These are phyloP conservation scores for Tulasnella sp. DNA, from an alignment of 768 basidiomycete genomes.

Conservation along the genomic window DNA sequence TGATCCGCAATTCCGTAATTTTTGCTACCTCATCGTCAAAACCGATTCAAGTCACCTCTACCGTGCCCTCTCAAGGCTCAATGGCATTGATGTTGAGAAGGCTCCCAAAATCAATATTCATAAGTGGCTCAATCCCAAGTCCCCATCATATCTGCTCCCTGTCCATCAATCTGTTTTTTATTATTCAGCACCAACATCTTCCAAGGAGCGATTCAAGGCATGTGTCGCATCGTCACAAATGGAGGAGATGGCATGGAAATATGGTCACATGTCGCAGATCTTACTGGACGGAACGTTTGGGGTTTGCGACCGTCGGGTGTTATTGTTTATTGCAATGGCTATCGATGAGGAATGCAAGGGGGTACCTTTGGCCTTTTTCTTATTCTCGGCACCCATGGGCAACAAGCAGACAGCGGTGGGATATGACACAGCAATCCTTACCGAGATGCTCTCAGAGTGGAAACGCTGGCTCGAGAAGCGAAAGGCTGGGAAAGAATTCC, in stretches of 20 bases:
- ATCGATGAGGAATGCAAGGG: slow-evolving; percentile 7
- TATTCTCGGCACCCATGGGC: slow-evolving; percentile 10
- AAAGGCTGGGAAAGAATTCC: slow-evolving; percentile 18
- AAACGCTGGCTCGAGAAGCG: slow-evolving; percentile 16
- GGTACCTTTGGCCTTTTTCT: slow-evolving; percentile 7
- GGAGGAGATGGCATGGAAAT: slow-evolving; percentile 36
- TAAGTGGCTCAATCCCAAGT: slow-evolving; percentile 22
- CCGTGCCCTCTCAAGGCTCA: neutral
- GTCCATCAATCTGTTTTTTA: slow-evolving; percentile 11
- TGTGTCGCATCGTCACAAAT: slow-evolving; percentile 32
- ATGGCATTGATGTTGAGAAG: slow-evolving; percentile 5
- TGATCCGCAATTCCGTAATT: slow-evolving; percentile 12
- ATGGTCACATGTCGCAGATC: slow-evolving; percentile 19
- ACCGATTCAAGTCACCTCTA: slow-evolving; percentile 16
- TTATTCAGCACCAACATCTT: slow-evolving; percentile 22
- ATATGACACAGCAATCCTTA: slow-evolving; percentile 21
- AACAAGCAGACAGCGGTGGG: slow-evolving; percentile 10
- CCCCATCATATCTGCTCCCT: neutral
- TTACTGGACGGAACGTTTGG: slow-evolving; percentile 14
- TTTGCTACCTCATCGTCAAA: slow-evolving; percentile 19
- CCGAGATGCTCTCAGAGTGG: slow-evolving; percentile 24
- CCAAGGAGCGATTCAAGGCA: neutral
- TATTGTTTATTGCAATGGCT: slow-evolving; percentile 10
- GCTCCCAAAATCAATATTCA: slow-evolving; percentile 24
- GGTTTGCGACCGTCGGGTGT: slow-evolving; percentile 2